Percentiles rank a stretch among this genome's conserved stretches.
Evolutionary conservation across 2,329 filamentous ascomycete species (phyloP).

Genomic region (Clarireedia sp.): DNA sequence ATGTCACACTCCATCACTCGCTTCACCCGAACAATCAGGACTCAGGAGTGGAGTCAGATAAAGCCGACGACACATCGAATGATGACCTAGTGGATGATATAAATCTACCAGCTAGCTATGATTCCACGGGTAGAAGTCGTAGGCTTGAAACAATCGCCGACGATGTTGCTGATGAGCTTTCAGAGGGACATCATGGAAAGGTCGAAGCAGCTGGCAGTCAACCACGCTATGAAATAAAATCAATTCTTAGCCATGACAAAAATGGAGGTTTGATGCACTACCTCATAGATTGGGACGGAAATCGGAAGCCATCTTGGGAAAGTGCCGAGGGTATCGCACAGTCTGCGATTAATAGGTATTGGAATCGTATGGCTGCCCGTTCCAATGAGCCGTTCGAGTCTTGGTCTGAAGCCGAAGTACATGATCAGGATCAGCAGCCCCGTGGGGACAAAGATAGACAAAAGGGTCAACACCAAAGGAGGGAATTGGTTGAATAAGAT

Average conservation of each 20-base stretch:
- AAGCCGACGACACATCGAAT: background rate
- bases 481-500: no score
- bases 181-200: slow-evolving; percentile 7
- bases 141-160: background rate
- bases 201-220: slow-evolving; percentile 17
- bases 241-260: background rate
- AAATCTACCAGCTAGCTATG: no score
- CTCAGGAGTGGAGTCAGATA: background rate
- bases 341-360: slow-evolving; percentile 1
- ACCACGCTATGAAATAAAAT: slow-evolving; percentile 9
- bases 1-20: no score
- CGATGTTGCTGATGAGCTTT: background rate
- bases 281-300: slow-evolving; percentile 24
- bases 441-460: no score
- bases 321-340: slow-evolving; percentile 18
- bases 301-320: slow-evolving; percentile 23
- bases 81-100: no score
- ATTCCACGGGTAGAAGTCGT: background rate
- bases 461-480: no score
- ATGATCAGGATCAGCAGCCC: no score
- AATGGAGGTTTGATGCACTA: slow-evolving; percentile 15
- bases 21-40: no score
- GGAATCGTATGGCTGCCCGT: no score
- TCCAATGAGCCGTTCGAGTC: no score
- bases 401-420: no score